These are phyloP conservation scores for Echria macrotheca DNA, from an alignment of 495 filamentous ascomycete genomes.

Conservation along the genomic window DNA sequence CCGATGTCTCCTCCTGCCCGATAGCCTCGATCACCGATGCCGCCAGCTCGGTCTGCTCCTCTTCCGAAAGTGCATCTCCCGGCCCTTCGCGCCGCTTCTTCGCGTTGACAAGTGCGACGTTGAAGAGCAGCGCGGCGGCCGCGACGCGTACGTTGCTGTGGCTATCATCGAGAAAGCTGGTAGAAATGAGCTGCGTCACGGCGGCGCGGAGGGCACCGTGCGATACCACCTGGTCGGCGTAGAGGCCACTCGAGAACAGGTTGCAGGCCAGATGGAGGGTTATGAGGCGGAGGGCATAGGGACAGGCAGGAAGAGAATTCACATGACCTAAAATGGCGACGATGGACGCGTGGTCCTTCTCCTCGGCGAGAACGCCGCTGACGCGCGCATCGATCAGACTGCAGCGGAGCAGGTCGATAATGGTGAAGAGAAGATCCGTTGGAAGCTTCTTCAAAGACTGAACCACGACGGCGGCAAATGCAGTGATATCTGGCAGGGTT, in stretches of 20 bases:
- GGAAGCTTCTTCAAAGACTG: conserved; percentile 46
- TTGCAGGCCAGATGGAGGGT: conserved; percentile 61
- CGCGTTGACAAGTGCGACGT: conserved; percentile 67
- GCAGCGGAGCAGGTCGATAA: conserved; percentile 75
- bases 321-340: conserved; percentile 57
- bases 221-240: conserved; percentile 39
- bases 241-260: conserved; percentile 58
- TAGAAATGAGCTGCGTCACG: conserved; percentile 44
- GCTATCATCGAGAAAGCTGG: conserved; percentile 49
- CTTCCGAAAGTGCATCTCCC: conserved; percentile 57
- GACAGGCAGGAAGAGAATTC: conserved; percentile 44
- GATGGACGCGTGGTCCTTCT: conserved; percentile 58
- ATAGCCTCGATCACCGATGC: conserved; percentile 75
- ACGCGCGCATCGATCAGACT: conserved; percentile 75
- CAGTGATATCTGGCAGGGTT: conserved; percentile 54
- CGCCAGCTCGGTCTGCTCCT: conserved; percentile 69
- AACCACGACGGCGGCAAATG: conserved; percentile 50
- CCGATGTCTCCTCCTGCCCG: conserved; percentile 56
- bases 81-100: conserved; percentile 52
- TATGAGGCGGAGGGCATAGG: conserved; percentile 79
- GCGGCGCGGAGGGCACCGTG: conserved; percentile 32
- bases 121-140: conserved; percentile 77
- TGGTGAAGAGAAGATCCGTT: conserved; percentile 61
- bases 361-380: conserved; percentile 81
- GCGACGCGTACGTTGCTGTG: conserved; percentile 61